Conservation (phyloP, 2,329 filamentous ascomycete genomes). For the Pseudocercospora vitis region DNA sequence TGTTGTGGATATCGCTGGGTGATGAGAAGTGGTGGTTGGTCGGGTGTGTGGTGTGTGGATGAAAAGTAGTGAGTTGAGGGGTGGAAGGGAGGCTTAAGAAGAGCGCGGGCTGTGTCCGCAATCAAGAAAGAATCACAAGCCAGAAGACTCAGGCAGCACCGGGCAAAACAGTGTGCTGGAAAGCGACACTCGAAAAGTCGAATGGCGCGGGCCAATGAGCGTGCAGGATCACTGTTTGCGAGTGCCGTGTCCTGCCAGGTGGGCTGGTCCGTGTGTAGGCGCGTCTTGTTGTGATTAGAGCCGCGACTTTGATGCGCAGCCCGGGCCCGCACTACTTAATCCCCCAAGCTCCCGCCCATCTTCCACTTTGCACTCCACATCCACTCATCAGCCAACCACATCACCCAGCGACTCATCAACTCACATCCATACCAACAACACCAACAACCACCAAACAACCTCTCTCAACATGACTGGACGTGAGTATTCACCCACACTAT, state of each 20-base stretch:
- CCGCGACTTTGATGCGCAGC: conserved; percentile 11
- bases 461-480: conserved; percentile 53
- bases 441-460: conserved; percentile 29
- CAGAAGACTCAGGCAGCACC: conserved; percentile 10
- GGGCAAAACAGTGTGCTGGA: conserved; percentile 13
- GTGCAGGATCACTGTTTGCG: conserved; percentile 6
- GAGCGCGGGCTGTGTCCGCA: neutral
- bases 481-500: conserved; percentile 39
- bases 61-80: conserved; percentile 24
- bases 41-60: conserved; percentile 23
- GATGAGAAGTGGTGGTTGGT: conserved; percentile 21
- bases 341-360: conserved; percentile 3
- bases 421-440: conserved; percentile 29
- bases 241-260: conserved; percentile 5
- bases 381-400: conserved; percentile 28
- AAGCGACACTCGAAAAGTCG: conserved; percentile 7
- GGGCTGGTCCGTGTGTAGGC: conserved; percentile 4
- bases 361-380: conserved; percentile 23
- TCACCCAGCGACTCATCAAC: conserved; percentile 28
- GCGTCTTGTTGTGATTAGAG: conserved; percentile 19
- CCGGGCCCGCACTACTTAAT: conserved; percentile 13
- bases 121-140: conserved; percentile 6
- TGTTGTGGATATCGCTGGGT: conserved; percentile 27
- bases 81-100: conserved; percentile 15
- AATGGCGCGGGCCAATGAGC: conserved; percentile 4